Evolutionary conservation across 345 rosid species (phyloP).

Genomic region (Populus deltoides): DNA sequence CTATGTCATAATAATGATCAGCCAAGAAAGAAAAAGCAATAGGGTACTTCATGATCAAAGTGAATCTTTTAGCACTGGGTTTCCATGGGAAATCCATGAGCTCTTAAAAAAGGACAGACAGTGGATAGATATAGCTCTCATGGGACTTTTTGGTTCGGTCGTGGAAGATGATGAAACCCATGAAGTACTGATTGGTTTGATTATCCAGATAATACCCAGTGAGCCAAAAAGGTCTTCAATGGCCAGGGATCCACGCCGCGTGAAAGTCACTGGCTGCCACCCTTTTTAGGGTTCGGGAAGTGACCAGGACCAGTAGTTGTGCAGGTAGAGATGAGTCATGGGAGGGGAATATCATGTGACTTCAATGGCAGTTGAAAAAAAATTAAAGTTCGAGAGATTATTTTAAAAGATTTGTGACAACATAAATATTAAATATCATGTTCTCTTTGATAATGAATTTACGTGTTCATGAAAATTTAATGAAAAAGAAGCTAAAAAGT

Average conservation of each 20-base stretch:
- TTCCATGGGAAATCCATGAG: conserved; percentile 3
- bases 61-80: neutral
- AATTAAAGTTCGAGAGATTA: no score
- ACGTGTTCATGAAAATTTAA: no score
- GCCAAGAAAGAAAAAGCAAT: neutral
- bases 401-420: no score
- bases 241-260: neutral
- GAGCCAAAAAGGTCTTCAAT: neutral
- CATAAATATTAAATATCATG: no score
- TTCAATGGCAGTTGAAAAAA: neutral
- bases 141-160: neutral
- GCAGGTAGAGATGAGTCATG: neutral
- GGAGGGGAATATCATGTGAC: neutral
- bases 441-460: no score
- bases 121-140: neutral
- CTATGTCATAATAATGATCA: neutral
- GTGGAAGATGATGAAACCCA: neutral
- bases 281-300: neutral
- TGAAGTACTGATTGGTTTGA: neutral
- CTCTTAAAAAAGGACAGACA: neutral
- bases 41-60: neutral
- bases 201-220: neutral
- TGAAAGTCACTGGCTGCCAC: neutral
- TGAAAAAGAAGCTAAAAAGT: no score
- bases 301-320: neutral